Evolutionary conservation across 495 filamentous ascomycete species (phyloP).

Genomic region (Xylaria scruposa): DNA sequence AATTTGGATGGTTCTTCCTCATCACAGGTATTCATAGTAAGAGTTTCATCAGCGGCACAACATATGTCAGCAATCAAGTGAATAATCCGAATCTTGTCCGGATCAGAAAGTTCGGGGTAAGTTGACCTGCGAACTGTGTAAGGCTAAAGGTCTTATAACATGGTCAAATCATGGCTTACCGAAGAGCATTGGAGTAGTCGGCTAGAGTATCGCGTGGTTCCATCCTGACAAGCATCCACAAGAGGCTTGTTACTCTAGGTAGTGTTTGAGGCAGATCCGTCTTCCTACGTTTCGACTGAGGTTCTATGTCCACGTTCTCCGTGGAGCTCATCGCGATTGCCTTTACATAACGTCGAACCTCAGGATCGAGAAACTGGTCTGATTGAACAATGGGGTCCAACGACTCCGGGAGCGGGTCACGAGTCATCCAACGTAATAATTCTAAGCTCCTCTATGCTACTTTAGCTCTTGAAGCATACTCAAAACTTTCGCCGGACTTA

Average conservation of each 20-base stretch:
- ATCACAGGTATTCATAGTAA: slow-evolving; percentile 27
- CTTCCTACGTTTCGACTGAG: slow-evolving; percentile 45
- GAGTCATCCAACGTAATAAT: slow-evolving; percentile 38
- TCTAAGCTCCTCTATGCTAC: slow-evolving; percentile 40
- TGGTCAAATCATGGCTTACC: slow-evolving; percentile 36
- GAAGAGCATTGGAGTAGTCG: slow-evolving; percentile 31
- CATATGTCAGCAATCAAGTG: slow-evolving; percentile 44
- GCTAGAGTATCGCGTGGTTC: slow-evolving; percentile 28
- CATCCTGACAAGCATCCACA: slow-evolving; percentile 35
- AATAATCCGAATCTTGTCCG: slow-evolving; percentile 42
- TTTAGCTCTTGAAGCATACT: slow-evolving; percentile 32
- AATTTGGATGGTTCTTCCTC: slow-evolving; percentile 13
- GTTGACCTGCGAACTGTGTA: slow-evolving; percentile 31
- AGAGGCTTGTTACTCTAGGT: slow-evolving; percentile 27
- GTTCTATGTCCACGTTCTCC: slow-evolving; percentile 30
- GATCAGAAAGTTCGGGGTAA: slow-evolving; percentile 38
- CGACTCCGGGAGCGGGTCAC: slow-evolving; percentile 23
- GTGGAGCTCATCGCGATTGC: slow-evolving; percentile 28
- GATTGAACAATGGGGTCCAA: slow-evolving; percentile 27
- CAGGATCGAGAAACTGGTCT: slow-evolving; percentile 39
- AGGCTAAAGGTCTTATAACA: slow-evolving; percentile 18
- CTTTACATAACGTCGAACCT: slow-evolving; percentile 37
- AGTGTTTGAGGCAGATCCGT: slow-evolving; percentile 26
- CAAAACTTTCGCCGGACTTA: slow-evolving; percentile 30
- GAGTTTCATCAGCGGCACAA: slow-evolving; percentile 47